Evolutionary conservation across 768 basidiomycete genomes (phyloP), one percentile per base, ranked within the genome.

Genomic region (Suillus clintonianus): DNA sequence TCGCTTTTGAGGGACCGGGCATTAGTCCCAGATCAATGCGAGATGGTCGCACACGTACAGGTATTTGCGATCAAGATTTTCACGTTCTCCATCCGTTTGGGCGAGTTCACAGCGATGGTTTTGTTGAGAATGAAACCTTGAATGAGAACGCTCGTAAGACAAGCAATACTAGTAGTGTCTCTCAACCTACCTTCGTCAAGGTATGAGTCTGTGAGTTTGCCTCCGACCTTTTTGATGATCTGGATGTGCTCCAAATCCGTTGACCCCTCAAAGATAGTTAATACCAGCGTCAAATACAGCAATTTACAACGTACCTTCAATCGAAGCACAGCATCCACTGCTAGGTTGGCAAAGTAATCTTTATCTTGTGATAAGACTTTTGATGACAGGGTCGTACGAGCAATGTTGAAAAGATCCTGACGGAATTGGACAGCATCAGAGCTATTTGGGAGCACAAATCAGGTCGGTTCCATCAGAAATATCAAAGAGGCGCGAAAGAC

Each of bases 181-280:
- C 10, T 30, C 19, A n/a, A 2, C 79, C 17, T 67, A 89, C 94
- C 97, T 81, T 99, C 97, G 72, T 97, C 96, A 39, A 99, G 87
- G 81, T 99, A 99, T 7, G 95, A 97, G 71, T 99, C 97, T 0
- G 95, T 97, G 70, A 99, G 84, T 81, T 98, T 99, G 58, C 97
- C 97, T 62, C 97, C 97, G n/a, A 93, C 94, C 79, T 98, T 98
- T 85, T 99, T 99, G 82, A 99, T 99, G 76, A 99, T 90, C 78
- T 99, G 97, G 68, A 99, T 98, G 76, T 98, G 95, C 68, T 99
- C 97, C 39, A 99, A 83, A 78, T 99, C 91, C 58, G 93, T 95
- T 42, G 95, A 97, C 42, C 97, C 97, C 91, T 95, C 70, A 8
- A 56, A 17, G 9, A 42, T 8, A 36, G 50, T 69, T 55, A 66